These are phyloP conservation scores for Mycena belliarum DNA, from an alignment of 768 basidiomycete species.

Conservation along the genomic window DNA sequence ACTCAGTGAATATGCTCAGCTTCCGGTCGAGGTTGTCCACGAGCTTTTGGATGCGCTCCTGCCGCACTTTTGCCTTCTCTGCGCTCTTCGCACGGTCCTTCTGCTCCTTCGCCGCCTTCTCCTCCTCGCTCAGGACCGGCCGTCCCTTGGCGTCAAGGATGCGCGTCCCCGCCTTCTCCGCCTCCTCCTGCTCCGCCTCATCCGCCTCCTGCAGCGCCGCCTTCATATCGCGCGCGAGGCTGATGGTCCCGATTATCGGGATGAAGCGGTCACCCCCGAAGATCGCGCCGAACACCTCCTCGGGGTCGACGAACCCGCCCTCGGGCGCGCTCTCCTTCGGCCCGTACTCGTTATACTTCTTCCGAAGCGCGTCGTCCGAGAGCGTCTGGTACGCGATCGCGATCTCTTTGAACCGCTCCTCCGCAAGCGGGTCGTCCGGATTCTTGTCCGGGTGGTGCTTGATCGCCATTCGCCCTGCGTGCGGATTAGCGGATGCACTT, in stretches of 20 bases:
- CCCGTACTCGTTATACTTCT: slow-evolving; percentile 92
- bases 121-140: slow-evolving; percentile 64
- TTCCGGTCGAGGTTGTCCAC: slow-evolving; percentile 80
- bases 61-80: slow-evolving; percentile 83
- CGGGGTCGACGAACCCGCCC: slow-evolving; percentile 86
- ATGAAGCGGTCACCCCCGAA: slow-evolving; percentile 88
- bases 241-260: slow-evolving; percentile 87
- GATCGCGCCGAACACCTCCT: slow-evolving; percentile 78
- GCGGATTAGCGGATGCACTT: background rate
- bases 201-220: slow-evolving; percentile 86
- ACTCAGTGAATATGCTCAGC: slow-evolving; percentile 86
- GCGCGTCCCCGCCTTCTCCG: slow-evolving; percentile 57
- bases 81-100: slow-evolving; percentile 64
- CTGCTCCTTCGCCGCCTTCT: slow-evolving; percentile 73
- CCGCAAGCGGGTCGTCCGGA: slow-evolving; percentile 76
- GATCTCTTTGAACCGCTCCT: slow-evolving; percentile 88
- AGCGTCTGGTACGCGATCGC: slow-evolving; percentile 89
- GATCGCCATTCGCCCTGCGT: slow-evolving; percentile 78
- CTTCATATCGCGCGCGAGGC: slow-evolving; percentile 91
- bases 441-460: slow-evolving; percentile 95
- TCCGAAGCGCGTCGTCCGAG: slow-evolving; percentile 71
- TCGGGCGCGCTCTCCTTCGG: slow-evolving; percentile 80
- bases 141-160: slow-evolving; percentile 53
- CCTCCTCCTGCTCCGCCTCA: slow-evolving; percentile 54
- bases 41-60: slow-evolving; percentile 73